phyloP scores from a whole-genome alignment of 129 eudicot species.

The Helianthus annuus region HanXRQr2.0-SUNRISE NC_035442.2:168748409-168748908 shows the following conservation, averaged over 20 bases:
- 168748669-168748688: conserved; percentile 11
- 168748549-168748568: conserved; percentile 1
- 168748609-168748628: background rate
- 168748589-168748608: background rate
- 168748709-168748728: conserved; percentile 11
- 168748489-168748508: background rate
- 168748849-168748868: conserved; percentile 19
- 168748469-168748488: background rate
- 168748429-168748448: background rate
- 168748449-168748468: conserved; percentile 1
- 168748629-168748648: background rate
- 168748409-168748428: background rate
- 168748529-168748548: background rate
- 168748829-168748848: conserved; percentile 39
- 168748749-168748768: background rate
- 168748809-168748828: conserved; percentile 35
- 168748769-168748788: background rate
- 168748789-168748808: conserved; percentile 52
- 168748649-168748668: conserved; percentile 19
- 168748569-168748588: background rate
- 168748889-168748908: conserved; percentile 36
- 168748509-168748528: background rate
- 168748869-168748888: conserved; percentile 46
- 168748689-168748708: conserved; percentile 5
- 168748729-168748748: conserved; percentile 24